These are phyloP conservation scores for Sisymbrium irio DNA, from an alignment of 345 rosid genomes.

Conservation along the genomic window DNA sequence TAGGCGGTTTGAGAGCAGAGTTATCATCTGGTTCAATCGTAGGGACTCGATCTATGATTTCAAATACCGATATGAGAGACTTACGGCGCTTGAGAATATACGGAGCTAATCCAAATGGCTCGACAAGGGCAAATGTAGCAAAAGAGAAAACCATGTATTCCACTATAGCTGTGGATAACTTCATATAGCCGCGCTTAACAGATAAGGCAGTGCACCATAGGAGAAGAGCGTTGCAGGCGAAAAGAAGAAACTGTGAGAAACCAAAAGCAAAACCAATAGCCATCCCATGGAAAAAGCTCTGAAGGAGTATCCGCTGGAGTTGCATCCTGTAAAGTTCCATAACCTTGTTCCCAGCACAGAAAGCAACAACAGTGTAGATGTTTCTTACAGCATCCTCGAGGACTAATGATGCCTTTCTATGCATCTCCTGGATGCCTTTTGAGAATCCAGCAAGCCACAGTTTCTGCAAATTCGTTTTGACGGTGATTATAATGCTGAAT, in stretches of 20 bases:
- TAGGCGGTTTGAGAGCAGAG: slow-evolving; percentile 84
- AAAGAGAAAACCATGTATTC: slow-evolving; percentile 98
- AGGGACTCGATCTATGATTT: slow-evolving; percentile 92
- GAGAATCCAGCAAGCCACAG: slow-evolving; percentile 99
- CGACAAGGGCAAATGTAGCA: slow-evolving; percentile 98
- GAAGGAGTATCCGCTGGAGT: slow-evolving; percentile 68
- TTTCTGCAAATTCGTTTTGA: slow-evolving; percentile 57
- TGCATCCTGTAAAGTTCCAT: slow-evolving; percentile 97
- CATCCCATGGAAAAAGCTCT: slow-evolving; percentile 93
- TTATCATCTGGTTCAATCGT: slow-evolving; percentile 93
- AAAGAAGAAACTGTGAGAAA: slow-evolving; percentile 97
- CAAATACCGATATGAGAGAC: slow-evolving; percentile 91
- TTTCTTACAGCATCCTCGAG: slow-evolving; percentile 99
- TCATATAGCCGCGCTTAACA: slow-evolving; percentile 49
- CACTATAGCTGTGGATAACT: slow-evolving; percentile 76
- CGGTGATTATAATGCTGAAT: neutral
- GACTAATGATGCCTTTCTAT: slow-evolving; percentile 95
- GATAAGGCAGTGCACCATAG: slow-evolving; percentile 87
- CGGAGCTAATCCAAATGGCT: slow-evolving; percentile 99
- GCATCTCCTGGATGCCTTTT: slow-evolving; percentile 99
- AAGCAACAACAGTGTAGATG: slow-evolving; percentile 97
- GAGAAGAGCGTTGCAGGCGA: slow-evolving; percentile 96
- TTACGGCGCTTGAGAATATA: slow-evolving; percentile 90
- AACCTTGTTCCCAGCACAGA: slow-evolving; percentile 97
- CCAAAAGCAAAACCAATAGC: slow-evolving; percentile 97